Conservation (phyloP, 2,329 filamentous ascomycete species). For the Colletotrichum horii region DNA sequence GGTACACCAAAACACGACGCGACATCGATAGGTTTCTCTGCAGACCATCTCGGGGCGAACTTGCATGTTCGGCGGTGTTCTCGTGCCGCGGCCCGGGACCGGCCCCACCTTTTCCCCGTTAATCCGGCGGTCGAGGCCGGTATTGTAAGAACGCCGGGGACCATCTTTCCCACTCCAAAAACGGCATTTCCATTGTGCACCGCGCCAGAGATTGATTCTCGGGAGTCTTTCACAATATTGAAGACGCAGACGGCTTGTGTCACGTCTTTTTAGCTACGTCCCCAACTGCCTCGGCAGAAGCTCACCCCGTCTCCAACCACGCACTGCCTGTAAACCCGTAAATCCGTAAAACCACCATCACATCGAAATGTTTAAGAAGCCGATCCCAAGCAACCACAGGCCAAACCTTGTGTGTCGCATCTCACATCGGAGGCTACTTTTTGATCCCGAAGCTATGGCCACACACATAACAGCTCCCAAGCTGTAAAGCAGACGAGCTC, state of each 20-base stretch:
- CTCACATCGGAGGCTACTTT: slow-evolving; percentile 4
- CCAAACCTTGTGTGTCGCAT: neutral
- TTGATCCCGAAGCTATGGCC: neutral
- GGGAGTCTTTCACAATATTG: neutral
- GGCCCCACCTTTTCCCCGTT: neutral
- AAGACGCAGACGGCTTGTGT: fast-evolving
- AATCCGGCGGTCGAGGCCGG: neutral
- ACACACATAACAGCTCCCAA: neutral
- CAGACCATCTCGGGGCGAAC: neutral
- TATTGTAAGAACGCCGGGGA: neutral
- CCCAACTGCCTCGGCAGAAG: neutral
- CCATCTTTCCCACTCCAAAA: neutral
- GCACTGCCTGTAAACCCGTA: neutral
- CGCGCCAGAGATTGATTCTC: too few species aligned
- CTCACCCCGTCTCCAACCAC: neutral
- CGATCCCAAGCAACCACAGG: neutral
- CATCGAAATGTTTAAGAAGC: neutral
- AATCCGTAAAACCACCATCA: neutral
- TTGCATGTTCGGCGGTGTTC: neutral
- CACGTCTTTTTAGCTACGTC: fast-evolving
- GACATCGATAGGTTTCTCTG: fast-evolving
- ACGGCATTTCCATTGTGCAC: too few species aligned
- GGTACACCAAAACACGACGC: neutral
- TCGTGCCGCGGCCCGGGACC: neutral
- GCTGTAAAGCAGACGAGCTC: neutral